Evolutionary conservation across 768 basidiomycete species (phyloP), one percentile per base, ranked within the genome.

Genomic region (Pulveroboletus ravenelii): DNA sequence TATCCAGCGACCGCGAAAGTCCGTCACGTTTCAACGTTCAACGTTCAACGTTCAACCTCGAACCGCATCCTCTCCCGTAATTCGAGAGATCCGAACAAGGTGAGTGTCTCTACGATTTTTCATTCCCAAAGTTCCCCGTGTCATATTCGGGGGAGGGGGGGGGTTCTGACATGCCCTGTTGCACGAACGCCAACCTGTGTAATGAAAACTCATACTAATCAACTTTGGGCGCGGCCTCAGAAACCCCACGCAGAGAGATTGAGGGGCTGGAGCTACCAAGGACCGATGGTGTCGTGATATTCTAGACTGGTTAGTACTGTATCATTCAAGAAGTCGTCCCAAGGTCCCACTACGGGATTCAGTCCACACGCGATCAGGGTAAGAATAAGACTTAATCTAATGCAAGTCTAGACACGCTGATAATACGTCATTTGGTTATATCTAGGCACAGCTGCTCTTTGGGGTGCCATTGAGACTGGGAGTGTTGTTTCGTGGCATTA

Each of bases 191-290:
- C 27, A 20, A 17, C 20, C 13, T 6, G 34, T 14, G 45, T 35
- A 51, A 53, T 53, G 50, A 43, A 41, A 38, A 42, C 27, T 47
- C 25, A 41, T 30, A n/a, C 37, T 15, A 30, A 4, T 23, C 20
- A 23, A 23, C 20, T 23, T 40, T 35, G 13, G 27, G 29, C n/a
- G 39, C 18, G 45, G 48, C 53, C 53, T 34, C 48, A 40, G 47
- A 56, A 59, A 47, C 54, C 31, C 51, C 54, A 48, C 38, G 15
- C 15, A 44, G 17, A 37, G 1, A 46, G 6, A 18, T 29, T 43
- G 42, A 27, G 17, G 20, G 18, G 17, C 25, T 27, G 6, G 5
- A 27, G 6, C 25, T 27, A 23, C 20, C 13, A 45, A 48, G 45
- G 27, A n/a, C n/a, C n/a, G n/a, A n/a, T n/a, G n/a, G n/a, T 20